These are phyloP conservation scores for Posidonia australis DNA, from an alignment of 106 monocot species.

Conservation along the genomic window DNA sequence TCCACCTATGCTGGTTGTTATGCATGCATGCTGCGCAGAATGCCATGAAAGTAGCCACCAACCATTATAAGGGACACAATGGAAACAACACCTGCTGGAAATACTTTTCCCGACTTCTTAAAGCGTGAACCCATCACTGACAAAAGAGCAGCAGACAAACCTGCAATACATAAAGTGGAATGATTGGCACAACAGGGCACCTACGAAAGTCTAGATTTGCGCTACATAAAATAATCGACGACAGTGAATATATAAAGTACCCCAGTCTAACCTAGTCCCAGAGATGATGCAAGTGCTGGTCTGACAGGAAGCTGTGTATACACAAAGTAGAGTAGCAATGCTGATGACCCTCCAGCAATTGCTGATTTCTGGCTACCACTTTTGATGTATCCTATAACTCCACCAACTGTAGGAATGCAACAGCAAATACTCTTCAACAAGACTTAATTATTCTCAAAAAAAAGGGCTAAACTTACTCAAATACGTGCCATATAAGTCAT, in stretches of 20 bases:
- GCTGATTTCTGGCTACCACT: slow-evolving; percentile 83
- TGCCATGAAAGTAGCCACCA: slow-evolving; percentile 79
- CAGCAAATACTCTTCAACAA: neutral
- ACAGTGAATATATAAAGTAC: neutral
- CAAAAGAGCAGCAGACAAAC: slow-evolving; percentile 76
- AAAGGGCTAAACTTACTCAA: neutral
- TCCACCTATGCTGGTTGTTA: neutral
- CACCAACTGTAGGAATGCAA: slow-evolving; percentile 47
- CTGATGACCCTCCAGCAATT: slow-evolving; percentile 63
- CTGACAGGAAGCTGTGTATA: slow-evolving; percentile 70
- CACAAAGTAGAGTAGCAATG: slow-evolving; percentile 60
- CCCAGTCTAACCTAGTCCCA: slow-evolving; percentile 60
- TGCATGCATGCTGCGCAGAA: slow-evolving; percentile 52
- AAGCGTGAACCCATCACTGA: slow-evolving; percentile 94
- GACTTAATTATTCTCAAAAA: no score
- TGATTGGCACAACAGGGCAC: neutral
- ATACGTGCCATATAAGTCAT: no score
- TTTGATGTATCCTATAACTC: slow-evolving; percentile 82
- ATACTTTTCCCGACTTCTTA: slow-evolving; percentile 79
- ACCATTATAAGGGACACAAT: slow-evolving; percentile 70
- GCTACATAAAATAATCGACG: neutral
- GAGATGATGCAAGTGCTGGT: slow-evolving; percentile 74
- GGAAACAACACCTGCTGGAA: slow-evolving; percentile 85
- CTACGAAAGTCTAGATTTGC: neutral
- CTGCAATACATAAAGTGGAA: slow-evolving; percentile 15